Conservation (phyloP, 306 rosid genomes). For the Prunus mume region DNA sequence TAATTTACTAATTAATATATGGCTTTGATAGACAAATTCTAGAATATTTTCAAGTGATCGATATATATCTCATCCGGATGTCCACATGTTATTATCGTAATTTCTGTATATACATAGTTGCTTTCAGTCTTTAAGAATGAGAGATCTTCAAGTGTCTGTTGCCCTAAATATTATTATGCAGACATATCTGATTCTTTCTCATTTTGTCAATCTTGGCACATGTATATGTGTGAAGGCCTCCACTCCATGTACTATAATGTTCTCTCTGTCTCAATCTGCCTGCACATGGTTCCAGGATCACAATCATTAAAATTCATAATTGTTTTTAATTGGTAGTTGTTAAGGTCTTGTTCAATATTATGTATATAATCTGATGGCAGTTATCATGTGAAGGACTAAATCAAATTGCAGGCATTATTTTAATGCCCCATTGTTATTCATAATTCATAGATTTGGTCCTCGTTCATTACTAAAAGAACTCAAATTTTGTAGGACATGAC, state of each 20-base stretch:
- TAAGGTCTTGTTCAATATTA: background rate
- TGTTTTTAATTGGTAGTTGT: background rate
- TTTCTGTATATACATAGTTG: no score
- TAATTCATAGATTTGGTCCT: background rate
- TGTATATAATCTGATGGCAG: background rate
- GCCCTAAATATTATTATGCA: background rate
- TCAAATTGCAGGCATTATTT: background rate
- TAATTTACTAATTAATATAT: background rate
- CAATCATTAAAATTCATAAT: background rate
- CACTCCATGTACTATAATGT: background rate
- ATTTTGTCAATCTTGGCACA: background rate
- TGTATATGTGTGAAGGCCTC: background rate
- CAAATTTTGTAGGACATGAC: background rate
- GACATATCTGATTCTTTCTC: background rate
- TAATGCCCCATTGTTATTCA: no score
- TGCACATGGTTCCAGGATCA: slow-evolving; percentile 10
- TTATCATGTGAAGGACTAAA: background rate
- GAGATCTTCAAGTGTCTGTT: background rate
- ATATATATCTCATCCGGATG: no score
- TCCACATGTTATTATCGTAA: no score
- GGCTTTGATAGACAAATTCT: background rate
- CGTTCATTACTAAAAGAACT: background rate
- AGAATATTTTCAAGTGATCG: background rate
- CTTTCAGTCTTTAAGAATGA: no score
- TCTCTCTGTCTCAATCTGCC: background rate